Conservation (phyloP, 2,329 filamentous ascomycete species). For the Paecilomyces sp. region DNA sequence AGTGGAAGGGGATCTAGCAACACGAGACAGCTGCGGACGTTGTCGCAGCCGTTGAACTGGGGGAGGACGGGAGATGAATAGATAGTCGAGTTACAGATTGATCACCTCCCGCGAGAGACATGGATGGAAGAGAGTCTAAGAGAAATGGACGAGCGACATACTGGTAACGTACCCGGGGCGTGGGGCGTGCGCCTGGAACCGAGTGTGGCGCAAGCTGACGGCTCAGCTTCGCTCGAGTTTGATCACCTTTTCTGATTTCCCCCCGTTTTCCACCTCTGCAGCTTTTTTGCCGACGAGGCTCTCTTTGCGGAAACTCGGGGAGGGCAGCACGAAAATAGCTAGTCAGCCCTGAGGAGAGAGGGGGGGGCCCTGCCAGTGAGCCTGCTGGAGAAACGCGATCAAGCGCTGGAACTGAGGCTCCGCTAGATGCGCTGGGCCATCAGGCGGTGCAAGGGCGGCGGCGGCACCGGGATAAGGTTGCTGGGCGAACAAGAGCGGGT, state of each 20-base stretch:
- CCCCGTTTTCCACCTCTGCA: conserved; percentile 1
- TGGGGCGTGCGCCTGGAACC: conserved; percentile 31
- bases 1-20: conserved; percentile 11
- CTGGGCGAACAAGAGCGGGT: not conserved
- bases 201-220: conserved; percentile 41
- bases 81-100: not conserved
- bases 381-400: conserved; percentile 7
- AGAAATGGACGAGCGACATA: conserved; percentile 11
- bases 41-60: not conserved
- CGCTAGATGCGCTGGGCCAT: conserved; percentile 3
- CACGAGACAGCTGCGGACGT: not conserved
- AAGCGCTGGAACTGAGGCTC: conserved; percentile 6
- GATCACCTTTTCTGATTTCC: conserved; percentile 8
- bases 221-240: conserved; percentile 25
- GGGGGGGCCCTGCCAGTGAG: conserved; percentile 9
- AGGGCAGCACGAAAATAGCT: conserved; percentile 19
- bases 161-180: conserved; percentile 16
- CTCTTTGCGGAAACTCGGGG: conserved; percentile 1
- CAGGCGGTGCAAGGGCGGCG: conserved; percentile 1
- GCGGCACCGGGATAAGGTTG: not conserved
- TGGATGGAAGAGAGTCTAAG: conserved; percentile 3
- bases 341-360: conserved; percentile 13
- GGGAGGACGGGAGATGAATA: conserved; percentile 1
- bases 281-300: conserved; percentile 3
- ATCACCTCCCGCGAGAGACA: not conserved